Percentiles rank a stretch among this genome's conserved stretches.
Evolutionary conservation across 1,284 basidiomycete species (phyloP).

Genomic region (Rhodofomes roseus): DNA sequence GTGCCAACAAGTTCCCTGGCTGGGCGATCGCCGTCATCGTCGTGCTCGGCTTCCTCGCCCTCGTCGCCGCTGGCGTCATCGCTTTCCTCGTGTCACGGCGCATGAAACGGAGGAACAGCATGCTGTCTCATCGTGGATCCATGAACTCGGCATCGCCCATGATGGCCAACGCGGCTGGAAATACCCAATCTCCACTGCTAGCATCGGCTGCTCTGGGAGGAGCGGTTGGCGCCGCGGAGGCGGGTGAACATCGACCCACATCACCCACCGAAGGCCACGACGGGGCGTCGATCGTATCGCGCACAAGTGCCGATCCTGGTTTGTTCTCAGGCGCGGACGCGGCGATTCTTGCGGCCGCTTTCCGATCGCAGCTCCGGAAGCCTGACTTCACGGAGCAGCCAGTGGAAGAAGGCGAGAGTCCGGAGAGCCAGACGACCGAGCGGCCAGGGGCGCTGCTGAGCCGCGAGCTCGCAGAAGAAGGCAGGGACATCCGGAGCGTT

Average conservation of each 20-base stretch:
- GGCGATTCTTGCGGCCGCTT: constrained; percentile 85
- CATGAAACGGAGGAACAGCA: constrained; percentile 45
- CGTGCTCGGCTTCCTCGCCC: constrained; percentile 76
- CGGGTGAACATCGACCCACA: constrained; percentile 27
- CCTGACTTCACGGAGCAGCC: constrained; percentile 71
- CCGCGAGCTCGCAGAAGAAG: constrained; percentile 77
- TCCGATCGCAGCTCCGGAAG: constrained; percentile 77
- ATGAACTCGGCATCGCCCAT: constrained; percentile 78
- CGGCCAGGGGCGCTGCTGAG: constrained; percentile 44
- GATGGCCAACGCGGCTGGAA: constrained; percentile 54
- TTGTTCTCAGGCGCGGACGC: constrained; percentile 80
- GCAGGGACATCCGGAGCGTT: constrained; percentile 77
- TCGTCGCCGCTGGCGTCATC: constrained; percentile 62
- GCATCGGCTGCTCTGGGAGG: constrained; percentile 20
- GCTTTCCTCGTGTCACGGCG: constrained; percentile 70
- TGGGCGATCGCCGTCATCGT: constrained; percentile 90
- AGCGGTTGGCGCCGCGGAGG: constrained; percentile 26
- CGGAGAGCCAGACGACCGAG: constrained; percentile 31
- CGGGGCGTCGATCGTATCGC: constrained; percentile 65
- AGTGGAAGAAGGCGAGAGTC: constrained; percentile 66
- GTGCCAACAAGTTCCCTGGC: constrained; percentile 54
- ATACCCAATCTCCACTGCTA: constrained; percentile 51
- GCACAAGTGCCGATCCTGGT: constrained; percentile 49
- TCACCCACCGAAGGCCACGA: constrained; percentile 53
- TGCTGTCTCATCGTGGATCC: constrained; percentile 59